A percentile compares a stretch with the other conserved stretches of the same genome.
Evolutionary conservation across 1,284 basidiomycete genomes (phyloP).

Genomic region (Phylloboletellus chloephorus): DNA sequence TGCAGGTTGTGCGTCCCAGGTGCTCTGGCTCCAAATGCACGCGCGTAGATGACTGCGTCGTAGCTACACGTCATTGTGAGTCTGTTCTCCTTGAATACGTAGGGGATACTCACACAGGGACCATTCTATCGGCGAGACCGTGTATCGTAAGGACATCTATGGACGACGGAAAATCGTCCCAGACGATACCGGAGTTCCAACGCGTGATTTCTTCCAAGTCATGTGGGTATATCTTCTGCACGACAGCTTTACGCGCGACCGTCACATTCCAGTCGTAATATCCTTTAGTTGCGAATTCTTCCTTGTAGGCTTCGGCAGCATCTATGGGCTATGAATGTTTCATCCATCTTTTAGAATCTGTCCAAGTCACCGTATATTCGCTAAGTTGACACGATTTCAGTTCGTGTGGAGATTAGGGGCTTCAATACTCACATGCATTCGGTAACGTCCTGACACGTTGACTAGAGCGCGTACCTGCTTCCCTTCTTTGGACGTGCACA

Average conservation of each 20-base stretch:
- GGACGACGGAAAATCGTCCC: conserved; percentile 54
- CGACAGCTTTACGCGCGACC: conserved; percentile 56
- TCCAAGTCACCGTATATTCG: conserved; percentile 41
- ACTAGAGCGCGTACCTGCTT: conserved; percentile 52
- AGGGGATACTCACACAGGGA: conserved; percentile 53
- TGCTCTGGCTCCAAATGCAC: conserved; percentile 47
- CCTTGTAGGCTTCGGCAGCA: conserved; percentile 37
- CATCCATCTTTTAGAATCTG: not conserved
- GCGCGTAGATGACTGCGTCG: conserved; percentile 65
- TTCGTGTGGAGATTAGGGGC: conserved; percentile 10
- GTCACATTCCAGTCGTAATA: conserved; percentile 52
- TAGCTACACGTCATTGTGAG: conserved; percentile 40
- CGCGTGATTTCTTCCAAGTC: conserved; percentile 55
- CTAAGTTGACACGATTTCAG: conserved; percentile 25
- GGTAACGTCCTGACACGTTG: conserved; percentile 67
- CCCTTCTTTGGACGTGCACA: conserved; percentile 55
- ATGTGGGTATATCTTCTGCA: conserved; percentile 47
- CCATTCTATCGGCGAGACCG: conserved; percentile 56
- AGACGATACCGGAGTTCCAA: conserved; percentile 61
- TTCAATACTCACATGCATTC: conserved; percentile 53
- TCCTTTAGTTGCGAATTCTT: conserved; percentile 48
- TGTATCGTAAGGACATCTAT: conserved; percentile 66
- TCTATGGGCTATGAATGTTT: conserved; percentile 20
- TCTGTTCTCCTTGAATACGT: not conserved
- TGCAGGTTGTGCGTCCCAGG: conserved; percentile 66